Conservation (phyloP, 2,329 filamentous ascomycete species). For the Colletotrichum sp. region DNA sequence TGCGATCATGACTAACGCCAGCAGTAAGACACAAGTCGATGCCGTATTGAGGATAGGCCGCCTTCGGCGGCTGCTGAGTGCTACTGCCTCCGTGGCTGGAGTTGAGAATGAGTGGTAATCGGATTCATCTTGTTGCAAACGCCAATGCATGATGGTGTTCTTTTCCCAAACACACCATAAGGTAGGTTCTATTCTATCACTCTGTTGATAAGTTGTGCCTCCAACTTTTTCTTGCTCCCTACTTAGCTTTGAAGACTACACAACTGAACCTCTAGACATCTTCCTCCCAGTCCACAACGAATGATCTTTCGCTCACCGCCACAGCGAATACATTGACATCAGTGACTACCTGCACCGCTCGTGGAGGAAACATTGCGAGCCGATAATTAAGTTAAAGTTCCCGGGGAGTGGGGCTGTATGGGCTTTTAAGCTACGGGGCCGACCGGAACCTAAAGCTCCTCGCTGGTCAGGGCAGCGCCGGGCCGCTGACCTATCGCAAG, state of each 20-base stretch:
- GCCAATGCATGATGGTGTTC: neutral
- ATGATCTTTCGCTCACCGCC: neutral
- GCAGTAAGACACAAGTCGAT: neutral
- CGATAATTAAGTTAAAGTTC: neutral
- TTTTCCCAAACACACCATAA: neutral
- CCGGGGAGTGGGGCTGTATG: neutral
- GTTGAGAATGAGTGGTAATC: neutral
- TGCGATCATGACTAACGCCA: neutral
- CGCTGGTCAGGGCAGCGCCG: neutral
- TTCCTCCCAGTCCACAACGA: neutral
- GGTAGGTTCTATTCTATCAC: neutral
- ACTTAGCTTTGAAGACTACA: neutral
- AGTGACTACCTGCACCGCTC: neutral
- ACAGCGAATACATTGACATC: rapidly evolving
- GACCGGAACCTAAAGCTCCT: neutral
- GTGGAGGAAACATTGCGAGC: neutral
- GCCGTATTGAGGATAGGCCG: neutral
- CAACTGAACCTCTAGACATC: neutral
- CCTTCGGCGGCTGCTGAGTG: neutral
- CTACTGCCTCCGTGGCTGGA: neutral
- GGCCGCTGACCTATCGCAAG: neutral
- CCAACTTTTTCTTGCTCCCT: neutral
- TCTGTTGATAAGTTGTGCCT: neutral
- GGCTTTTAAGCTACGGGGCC: neutral
- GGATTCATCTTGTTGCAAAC: neutral